Evolutionary conservation across 2,329 filamentous ascomycete species (phyloP).

Genomic region (Colletotrichum salicis): DNA sequence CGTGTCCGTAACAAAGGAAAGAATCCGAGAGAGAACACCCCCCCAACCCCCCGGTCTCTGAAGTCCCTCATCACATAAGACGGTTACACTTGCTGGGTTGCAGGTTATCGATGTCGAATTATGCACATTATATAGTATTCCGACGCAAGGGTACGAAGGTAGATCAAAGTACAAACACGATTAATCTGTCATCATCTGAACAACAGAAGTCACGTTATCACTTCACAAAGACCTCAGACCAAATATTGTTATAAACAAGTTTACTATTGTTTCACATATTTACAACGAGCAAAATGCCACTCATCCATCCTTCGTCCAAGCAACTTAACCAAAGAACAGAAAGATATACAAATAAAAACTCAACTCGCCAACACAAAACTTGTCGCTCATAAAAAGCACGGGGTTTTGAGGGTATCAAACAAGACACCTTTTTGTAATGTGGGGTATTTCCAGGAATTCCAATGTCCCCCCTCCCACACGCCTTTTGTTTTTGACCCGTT

Average conservation of each 20-base stretch:
- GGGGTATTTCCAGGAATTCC: conserved; percentile 8
- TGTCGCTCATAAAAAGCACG: background rate
- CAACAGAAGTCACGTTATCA: too few relatives aligned
- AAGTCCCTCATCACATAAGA: too few relatives aligned
- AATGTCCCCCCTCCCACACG: background rate
- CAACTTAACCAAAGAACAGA: background rate
- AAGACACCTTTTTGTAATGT: conserved; percentile 8
- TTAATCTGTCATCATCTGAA: too few relatives aligned
- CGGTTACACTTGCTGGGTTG: too few relatives aligned
- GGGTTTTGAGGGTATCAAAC: conserved; percentile 11
- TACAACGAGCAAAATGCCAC: background rate
- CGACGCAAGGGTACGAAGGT: too few relatives aligned
- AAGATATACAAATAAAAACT: background rate
- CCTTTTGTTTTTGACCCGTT: background rate
- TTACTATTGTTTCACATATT: background rate
- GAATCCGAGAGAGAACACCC: too few relatives aligned
- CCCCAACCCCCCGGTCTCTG: too few relatives aligned
- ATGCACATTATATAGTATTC: too few relatives aligned
- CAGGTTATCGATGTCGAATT: too few relatives aligned
- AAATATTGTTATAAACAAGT: background rate
- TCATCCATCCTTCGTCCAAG: background rate
- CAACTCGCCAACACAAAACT: background rate
- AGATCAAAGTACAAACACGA: too few relatives aligned
- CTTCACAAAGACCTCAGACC: background rate
- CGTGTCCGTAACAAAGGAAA: too few relatives aligned